Percentiles rank a stretch among this genome's conserved stretches.
phyloP scores from a whole-genome alignment of 305 asterid genomes.

The Fraxinus albicans region DNA sequence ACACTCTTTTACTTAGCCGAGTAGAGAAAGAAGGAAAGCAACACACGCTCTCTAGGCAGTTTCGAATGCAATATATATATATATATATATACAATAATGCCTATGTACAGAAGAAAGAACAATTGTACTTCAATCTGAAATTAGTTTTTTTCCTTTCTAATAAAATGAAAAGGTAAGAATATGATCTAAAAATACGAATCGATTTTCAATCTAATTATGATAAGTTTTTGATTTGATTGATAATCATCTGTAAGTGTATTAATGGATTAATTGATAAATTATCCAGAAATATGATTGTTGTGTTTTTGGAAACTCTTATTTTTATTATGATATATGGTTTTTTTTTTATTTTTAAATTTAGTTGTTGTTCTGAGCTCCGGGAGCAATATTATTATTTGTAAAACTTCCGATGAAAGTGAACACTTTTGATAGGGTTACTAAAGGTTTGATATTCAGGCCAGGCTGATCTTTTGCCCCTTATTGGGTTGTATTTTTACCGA shows the following conservation, averaged over 20 bases:
- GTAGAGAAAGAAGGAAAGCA: constrained; percentile 46
- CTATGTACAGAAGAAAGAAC: neutral
- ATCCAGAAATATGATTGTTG: neutral
- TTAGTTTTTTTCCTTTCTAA: neutral
- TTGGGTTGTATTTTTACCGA: neutral
- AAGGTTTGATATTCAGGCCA: neutral
- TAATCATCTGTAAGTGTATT: neutral
- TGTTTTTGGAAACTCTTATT: neutral
- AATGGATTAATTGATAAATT: neutral
- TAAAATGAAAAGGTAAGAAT: constrained; percentile 35
- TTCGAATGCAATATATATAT: constrained; percentile 20
- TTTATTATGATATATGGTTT: neutral
- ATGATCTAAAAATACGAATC: constrained; percentile 14
- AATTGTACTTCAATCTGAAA: neutral
- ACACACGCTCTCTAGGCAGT: constrained; percentile 29
- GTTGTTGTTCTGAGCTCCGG: neutral
- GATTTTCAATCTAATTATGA: constrained; percentile 7
- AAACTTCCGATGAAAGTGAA: neutral
- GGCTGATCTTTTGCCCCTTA: neutral
- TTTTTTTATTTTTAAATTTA: neutral
- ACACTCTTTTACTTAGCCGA: constrained; percentile 50
- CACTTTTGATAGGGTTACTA: neutral
- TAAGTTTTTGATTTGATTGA: neutral
- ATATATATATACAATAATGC: neutral
- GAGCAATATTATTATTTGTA: neutral